Evolutionary conservation across 495 filamentous ascomycete genomes (phyloP).

Genomic region (Penicillium lagena): DNA sequence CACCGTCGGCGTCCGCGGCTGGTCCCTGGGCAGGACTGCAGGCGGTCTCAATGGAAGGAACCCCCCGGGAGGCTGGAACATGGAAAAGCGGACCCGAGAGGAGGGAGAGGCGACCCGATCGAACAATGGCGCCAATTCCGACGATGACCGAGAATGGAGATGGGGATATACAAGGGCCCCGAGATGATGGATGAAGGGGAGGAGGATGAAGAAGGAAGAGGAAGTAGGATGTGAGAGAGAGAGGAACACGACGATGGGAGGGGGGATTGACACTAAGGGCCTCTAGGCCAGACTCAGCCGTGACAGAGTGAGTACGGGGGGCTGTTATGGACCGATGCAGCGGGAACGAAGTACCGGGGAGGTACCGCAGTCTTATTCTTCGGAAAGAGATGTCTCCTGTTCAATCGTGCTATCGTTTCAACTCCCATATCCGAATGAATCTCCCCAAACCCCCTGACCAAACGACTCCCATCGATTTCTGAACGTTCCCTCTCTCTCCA

Average conservation of each 20-base stretch:
- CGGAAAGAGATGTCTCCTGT: too few relatives aligned
- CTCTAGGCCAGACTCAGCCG: neutral
- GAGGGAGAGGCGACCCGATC: neutral
- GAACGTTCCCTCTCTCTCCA: too few relatives aligned
- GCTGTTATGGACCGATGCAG: slow-evolving; percentile 1
- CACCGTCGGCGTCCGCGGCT: neutral
- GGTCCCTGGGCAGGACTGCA: slow-evolving; percentile 7
- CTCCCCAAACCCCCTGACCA: too few relatives aligned
- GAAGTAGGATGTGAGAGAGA: slow-evolving; percentile 2
- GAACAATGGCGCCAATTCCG: neutral
- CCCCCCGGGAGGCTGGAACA: neutral
- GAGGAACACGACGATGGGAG: neutral
- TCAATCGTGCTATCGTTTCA: too few relatives aligned
- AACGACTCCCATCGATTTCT: too few relatives aligned
- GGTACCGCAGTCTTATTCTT: too few relatives aligned
- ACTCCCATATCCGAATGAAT: too few relatives aligned
- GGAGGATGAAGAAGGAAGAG: neutral
- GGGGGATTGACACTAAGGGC: slow-evolving; percentile 4
- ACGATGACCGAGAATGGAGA: too few relatives aligned
- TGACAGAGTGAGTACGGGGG: slow-evolving; percentile 5
- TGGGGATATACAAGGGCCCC: too few relatives aligned
- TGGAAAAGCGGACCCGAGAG: neutral
- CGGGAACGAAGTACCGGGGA: neutral
- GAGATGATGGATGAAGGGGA: too few relatives aligned
- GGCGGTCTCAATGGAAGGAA: slow-evolving; percentile 9